Base-by-base conservation (phyloP, 768 basidiomycete species). In the Mrakia blollopis region DNA sequence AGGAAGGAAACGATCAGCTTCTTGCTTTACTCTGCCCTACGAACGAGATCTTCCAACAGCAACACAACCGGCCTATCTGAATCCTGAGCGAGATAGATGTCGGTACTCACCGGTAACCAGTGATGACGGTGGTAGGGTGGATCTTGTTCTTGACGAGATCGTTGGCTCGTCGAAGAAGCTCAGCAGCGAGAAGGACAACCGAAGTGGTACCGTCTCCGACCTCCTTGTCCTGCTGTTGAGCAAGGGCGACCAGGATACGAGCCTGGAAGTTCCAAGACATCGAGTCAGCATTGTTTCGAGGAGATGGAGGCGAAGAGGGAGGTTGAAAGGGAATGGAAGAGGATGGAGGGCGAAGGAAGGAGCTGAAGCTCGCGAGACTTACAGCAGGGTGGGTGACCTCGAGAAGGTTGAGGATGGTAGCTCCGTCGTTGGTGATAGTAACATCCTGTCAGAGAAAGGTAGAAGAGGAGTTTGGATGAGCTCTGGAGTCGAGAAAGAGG, bases 121-220 rank as follows among this genome's bases (percentile, higher is more conserved):
- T 97, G 85, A 99, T 99, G 85, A 99, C 96, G 9, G 97, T 98
- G 1, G 97, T 99, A 0, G 97, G 97, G 84, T 99, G 97, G 73
- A 99, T 98, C 85, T 94, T 98, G 80, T 93, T 91, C 85, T 97
- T 93, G 80, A 99, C 94, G 62, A 99, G 90, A 83, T 98, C 97
- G 83, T 98, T 98, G 74, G 96, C 97, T 73, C 97, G 89, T 79
- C 93, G 91, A 80, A 98, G 87, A 65, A 98, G 89, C 84, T 98
- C 97, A n/a, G 97, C 94, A 73, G 95, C 95, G 82, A 99, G 88
- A 80, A 99, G 92, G 68, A 99, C 97, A 61, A 99, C 97, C 32
- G 94, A 98, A 3, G 97, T 99, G 11, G 97, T 99, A 21, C 97
- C 97, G 85, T 99, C 97, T 52, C 97, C 97, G 14, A 99, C 97